Evolutionary conservation across 1,139 yeast genomes (phyloP).

Genomic region (Nadsonia starkeyi-henricii): DNA sequence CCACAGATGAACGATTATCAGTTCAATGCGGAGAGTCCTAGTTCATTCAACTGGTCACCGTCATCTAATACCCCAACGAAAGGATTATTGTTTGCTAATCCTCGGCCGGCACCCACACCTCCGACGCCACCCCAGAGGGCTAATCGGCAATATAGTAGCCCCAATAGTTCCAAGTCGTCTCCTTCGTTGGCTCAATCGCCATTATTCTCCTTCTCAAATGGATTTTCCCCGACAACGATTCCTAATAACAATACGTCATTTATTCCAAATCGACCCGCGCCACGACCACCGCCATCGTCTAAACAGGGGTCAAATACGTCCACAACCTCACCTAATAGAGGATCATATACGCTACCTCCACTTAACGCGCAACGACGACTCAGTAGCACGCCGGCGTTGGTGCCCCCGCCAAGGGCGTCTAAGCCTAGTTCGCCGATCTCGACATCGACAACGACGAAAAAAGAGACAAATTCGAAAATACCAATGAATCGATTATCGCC

Average conservation of each 20-base stretch:
- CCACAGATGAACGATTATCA: too few species aligned
- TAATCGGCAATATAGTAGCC: too few species aligned
- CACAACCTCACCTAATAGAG: neutral
- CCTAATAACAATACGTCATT: neutral
- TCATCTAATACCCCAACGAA: neutral
- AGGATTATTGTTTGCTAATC: neutral
- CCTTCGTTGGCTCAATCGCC: neutral
- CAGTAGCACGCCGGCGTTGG: too few species aligned
- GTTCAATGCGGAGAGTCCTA: conserved; percentile 1
- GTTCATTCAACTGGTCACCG: neutral
- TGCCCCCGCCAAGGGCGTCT: too few species aligned
- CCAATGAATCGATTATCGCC: conserved; percentile 2
- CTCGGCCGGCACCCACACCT: neutral
- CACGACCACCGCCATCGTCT: conserved; percentile 10
- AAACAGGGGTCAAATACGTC: neutral
- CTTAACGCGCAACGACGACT: too few species aligned
- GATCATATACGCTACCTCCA: too few species aligned
- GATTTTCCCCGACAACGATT: neutral
- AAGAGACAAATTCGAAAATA: conserved; percentile 5
- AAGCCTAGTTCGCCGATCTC: too few species aligned
- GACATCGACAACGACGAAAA: neutral
- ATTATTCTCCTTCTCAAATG: neutral
- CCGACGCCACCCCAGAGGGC: neutral
- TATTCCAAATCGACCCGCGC: conserved; percentile 9
- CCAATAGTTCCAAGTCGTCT: too few species aligned